phyloP scores from a whole-genome alignment of 768 basidiomycete species.

The Gyrodon lividus region DNA sequence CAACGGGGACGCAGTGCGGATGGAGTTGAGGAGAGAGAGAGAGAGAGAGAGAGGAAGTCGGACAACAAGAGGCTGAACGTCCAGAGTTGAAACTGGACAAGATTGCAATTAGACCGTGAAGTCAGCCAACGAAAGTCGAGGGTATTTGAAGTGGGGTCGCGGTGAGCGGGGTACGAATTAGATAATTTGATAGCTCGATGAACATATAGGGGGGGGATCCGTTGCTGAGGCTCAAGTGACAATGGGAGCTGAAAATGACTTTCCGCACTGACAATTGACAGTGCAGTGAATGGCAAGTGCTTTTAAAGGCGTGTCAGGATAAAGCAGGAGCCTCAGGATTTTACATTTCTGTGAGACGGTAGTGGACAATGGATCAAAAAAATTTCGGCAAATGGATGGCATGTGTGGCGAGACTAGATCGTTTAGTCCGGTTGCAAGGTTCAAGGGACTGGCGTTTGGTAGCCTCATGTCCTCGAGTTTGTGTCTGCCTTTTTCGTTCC shows the following conservation, averaged over 20 bases:
- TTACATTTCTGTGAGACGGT: not conserved
- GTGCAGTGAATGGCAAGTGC: too few relatives aligned
- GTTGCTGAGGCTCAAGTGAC: not conserved
- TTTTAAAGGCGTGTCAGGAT: not conserved
- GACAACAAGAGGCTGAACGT: not conserved
- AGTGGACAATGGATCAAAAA: constrained; percentile 9
- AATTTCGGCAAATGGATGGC: not conserved
- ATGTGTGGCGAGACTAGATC: constrained; percentile 10
- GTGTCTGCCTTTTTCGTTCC: constrained; percentile 17
- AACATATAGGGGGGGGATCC: constrained; percentile 1
- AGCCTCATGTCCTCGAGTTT: constrained; percentile 15
- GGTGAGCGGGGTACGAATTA: constrained; percentile 16
- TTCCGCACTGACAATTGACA: not conserved
- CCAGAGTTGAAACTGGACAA: constrained; percentile 1
- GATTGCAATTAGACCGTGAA: constrained; percentile 25
- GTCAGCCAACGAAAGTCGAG: not conserved
- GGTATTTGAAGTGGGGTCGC: constrained; percentile 12
- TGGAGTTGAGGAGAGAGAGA: not conserved
- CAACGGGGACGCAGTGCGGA: not conserved
- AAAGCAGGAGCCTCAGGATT: not conserved
- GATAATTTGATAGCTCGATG: constrained; percentile 1
- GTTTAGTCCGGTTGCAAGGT: not conserved
- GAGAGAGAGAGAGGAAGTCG: not conserved
- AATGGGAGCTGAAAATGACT: too few relatives aligned
- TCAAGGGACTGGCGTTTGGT: constrained; percentile 4